Conservation (phyloP, 225 moss, liverwort and hornwort genomes). For the Physcomitrellopsis africana region DNA sequence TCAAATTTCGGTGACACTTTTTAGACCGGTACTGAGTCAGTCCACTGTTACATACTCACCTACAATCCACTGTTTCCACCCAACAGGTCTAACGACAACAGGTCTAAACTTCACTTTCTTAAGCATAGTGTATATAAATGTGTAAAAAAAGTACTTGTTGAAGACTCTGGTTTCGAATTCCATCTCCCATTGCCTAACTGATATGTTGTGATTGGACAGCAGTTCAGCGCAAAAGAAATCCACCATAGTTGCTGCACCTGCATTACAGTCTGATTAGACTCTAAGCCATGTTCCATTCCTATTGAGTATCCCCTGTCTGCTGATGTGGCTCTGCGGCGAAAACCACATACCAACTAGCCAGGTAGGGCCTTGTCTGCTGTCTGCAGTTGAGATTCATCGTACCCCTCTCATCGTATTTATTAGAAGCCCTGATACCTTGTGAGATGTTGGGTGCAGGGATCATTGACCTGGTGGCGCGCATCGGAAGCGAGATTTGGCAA, state of each 20-base stretch:
- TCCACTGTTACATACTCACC: neutral
- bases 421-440: too few species aligned
- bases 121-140: too few species aligned
- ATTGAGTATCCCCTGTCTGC: constrained; percentile 18
- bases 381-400: neutral
- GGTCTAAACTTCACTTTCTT: too few species aligned
- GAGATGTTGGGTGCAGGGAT: too few species aligned
- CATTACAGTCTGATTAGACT: constrained; percentile 16
- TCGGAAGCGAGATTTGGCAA: too few species aligned
- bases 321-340: neutral
- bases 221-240: constrained; percentile 4
- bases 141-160: neutral
- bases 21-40: constrained; percentile 34
- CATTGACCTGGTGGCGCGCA: too few species aligned
- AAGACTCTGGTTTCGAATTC: neutral
- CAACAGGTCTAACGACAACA: neutral
- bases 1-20: constrained; percentile 48
- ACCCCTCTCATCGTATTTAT: too few species aligned
- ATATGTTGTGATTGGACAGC: constrained; percentile 22
- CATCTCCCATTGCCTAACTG: neutral
- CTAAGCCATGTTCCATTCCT: constrained; percentile 16
- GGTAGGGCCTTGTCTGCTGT: constrained; percentile 17
- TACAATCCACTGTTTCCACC: neutral
- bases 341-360: neutral
- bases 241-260: neutral